Conservation (phyloP, 1,284 basidiomycete genomes). For the Pterulicium gracile region DNA sequence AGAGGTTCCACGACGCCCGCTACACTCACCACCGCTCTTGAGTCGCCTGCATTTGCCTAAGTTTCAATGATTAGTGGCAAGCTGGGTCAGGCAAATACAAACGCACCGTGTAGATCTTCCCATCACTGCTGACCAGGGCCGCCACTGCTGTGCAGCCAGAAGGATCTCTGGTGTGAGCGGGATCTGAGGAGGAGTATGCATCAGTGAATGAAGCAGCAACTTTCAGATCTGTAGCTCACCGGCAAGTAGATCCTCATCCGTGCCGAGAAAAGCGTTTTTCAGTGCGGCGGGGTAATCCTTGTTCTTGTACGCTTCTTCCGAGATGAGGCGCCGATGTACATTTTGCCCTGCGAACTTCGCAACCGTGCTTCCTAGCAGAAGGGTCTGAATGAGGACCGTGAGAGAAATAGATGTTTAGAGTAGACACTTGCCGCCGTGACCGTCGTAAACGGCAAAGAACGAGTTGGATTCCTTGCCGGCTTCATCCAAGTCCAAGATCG, state of each 20-base stretch:
- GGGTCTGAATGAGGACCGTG: slow-evolving; percentile 7
- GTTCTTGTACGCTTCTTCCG: slow-evolving; percentile 65
- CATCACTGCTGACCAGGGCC: slow-evolving; percentile 70
- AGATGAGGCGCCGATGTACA: slow-evolving; percentile 73
- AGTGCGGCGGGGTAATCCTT: slow-evolving; percentile 69
- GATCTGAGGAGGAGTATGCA: slow-evolving; percentile 39
- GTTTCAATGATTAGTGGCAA: slow-evolving; percentile 4
- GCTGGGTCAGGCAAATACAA: slow-evolving; percentile 4
- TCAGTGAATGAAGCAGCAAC: slow-evolving; percentile 3
- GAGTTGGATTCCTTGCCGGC: slow-evolving; percentile 40
- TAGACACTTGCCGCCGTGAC: slow-evolving; percentile 78
- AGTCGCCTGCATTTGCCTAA: slow-evolving; percentile 97
- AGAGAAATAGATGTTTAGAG: slow-evolving; percentile 5
- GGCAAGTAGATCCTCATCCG: slow-evolving; percentile 87
- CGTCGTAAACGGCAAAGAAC: slow-evolving; percentile 98
- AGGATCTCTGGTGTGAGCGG: slow-evolving; percentile 80
- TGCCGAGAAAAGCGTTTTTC: slow-evolving; percentile 86
- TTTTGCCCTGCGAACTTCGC: slow-evolving; percentile 88
- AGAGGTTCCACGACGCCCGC: slow-evolving; percentile 83
- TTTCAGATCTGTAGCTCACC: slow-evolving; percentile 36
- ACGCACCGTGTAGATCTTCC: slow-evolving; percentile 74
- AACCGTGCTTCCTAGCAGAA: slow-evolving; percentile 64
- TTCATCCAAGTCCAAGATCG: slow-evolving; percentile 58
- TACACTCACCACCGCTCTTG: slow-evolving; percentile 81
- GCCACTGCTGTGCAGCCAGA: slow-evolving; percentile 97